A percentile compares a stretch with the other conserved stretches of the same genome.
Conservation (phyloP, 2,329 filamentous ascomycete genomes). For the Sclerotinia sclerotiorum region DNA sequence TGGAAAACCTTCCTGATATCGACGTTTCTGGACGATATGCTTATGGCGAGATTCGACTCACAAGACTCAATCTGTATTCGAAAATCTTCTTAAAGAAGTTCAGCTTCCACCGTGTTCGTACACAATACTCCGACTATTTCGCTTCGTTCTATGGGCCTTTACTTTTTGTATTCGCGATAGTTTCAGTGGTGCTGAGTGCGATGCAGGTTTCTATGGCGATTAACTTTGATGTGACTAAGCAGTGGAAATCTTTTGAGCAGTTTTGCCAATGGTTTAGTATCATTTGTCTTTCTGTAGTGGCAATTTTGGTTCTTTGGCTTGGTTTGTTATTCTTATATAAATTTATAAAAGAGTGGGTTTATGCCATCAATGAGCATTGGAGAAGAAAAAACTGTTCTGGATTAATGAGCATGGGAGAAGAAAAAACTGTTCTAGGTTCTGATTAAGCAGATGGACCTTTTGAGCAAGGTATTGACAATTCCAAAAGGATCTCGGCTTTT, state of each 20-base stretch:
- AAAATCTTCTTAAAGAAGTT: conserved; percentile 20
- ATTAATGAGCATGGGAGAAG: background rate
- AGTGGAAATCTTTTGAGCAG: background rate
- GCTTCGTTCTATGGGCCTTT: conserved; percentile 22
- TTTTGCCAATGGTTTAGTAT: conserved; percentile 3
- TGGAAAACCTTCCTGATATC: conserved; percentile 25
- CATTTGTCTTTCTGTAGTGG: background rate
- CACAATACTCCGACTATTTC: conserved; percentile 25
- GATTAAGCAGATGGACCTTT: background rate
- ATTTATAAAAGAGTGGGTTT: conserved; percentile 12
- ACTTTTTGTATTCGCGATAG: conserved; percentile 20
- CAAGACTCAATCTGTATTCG: conserved; percentile 26
- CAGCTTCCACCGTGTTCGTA: conserved; percentile 14
- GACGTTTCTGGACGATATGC: conserved; percentile 37
- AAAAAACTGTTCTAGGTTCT: background rate
- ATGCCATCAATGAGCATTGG: background rate
- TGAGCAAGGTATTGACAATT: no score
- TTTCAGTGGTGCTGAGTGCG: conserved; percentile 19
- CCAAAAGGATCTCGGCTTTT: no score
- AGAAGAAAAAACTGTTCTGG: background rate
- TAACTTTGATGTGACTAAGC: background rate
- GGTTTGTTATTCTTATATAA: conserved; percentile 1
- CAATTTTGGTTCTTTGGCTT: conserved; percentile 1
- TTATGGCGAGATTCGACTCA: conserved; percentile 41
- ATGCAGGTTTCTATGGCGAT: conserved; percentile 22